Base-by-base conservation (phyloP, 2,329 filamentous ascomycete genomes). In the Aspergillus luchuensis region DNA sequence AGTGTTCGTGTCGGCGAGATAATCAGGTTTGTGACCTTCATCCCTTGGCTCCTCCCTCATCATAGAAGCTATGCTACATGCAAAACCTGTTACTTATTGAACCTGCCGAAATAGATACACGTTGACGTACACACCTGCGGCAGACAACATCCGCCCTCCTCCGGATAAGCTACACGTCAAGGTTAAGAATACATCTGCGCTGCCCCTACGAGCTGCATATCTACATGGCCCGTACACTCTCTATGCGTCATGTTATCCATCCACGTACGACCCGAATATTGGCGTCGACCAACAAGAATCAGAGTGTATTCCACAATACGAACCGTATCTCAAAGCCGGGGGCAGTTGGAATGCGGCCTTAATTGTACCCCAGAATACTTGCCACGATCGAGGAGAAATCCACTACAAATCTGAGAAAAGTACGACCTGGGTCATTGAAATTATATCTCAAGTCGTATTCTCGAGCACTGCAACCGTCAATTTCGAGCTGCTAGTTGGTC, bases 221-320 rank as follows among this genome's bases (percentile, higher is more conserved):
- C 89, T 99, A 57, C 95, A 97, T 78, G 95, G 95, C 0, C 95
- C 95, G 1, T 99, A 99, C 74, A 96, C 89, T 0, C 84, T 98
- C 39, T 92, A 92, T 70, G 89, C 93, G 52, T 88, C 93, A 55
- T 91, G 92, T 23, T 96, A 96, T 70, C 92, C 94, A 0, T 84
- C 90, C 15, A 86, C 84, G 50, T 98, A 95, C 80, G 85, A 93
- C 70, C 92, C 94, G 2, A 92, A 97, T 77, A 81, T 84, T 66
- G 92, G 91, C 73, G 88, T 90, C 68, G 85, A 88, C 60, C 83
- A 89, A 55, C 84, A 89, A 1, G 85, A 87, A 56, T 82, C 83
- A 56, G 88, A 92, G 79, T 91, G 91, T 50, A 84, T 89, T 1
- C 95, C 95, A 15, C 91, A 96, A 69, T 99, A 95, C 71, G 95